Conservation (phyloP, 805 yeast species). For the Yarrowia yakushimensis region DNA sequence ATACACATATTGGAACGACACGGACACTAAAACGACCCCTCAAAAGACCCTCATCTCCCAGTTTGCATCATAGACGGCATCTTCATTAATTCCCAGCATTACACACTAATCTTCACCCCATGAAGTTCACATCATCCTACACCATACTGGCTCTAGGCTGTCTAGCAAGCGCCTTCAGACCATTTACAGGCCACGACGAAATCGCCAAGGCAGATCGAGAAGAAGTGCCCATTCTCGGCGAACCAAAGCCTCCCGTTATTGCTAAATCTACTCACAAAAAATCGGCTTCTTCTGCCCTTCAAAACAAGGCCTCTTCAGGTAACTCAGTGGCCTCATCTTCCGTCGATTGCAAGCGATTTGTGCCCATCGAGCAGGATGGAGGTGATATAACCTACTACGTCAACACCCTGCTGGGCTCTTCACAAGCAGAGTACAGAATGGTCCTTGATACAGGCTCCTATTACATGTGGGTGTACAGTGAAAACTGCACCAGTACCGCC, state of each 20-base stretch:
- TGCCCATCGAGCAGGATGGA: constrained; percentile 31
- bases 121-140: neutral
- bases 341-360: constrained; percentile 3
- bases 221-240: neutral
- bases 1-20: neutral
- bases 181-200: neutral
- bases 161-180: neutral
- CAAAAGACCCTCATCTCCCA: neutral
- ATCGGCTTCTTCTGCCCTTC: neutral
- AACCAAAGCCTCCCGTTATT: neutral
- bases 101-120: neutral
- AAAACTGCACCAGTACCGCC: constrained; percentile 46
- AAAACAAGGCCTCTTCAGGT: neutral
- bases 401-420: constrained; percentile 32
- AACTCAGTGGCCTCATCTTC: neutral
- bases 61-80: neutral
- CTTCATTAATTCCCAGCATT: neutral
- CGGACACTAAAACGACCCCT: neutral
- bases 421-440: constrained; percentile 44
- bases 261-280: neutral
- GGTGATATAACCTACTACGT: constrained; percentile 36
- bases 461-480: constrained; percentile 59
- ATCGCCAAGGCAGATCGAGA: neutral
- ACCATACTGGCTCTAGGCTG: neutral
- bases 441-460: constrained; percentile 66